Evolutionary conservation across 768 basidiomycete species (phyloP).

Genomic region (Leccinum pellstonianum): DNA sequence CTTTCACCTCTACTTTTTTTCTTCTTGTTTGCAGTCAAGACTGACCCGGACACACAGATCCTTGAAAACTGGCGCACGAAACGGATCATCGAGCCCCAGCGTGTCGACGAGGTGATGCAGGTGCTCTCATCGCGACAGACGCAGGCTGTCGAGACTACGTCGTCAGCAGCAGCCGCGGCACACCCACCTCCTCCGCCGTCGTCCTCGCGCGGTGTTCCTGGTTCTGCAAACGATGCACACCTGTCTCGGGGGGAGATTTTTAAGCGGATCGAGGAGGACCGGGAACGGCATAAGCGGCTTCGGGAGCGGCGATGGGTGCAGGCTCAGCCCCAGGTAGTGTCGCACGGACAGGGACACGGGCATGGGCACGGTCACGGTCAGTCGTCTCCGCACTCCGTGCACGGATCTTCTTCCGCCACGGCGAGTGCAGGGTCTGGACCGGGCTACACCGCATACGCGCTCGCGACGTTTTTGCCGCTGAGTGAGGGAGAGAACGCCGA

Average conservation of each 20-base stretch:
- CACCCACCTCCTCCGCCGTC: not conserved
- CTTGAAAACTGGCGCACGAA: conserved; percentile 91
- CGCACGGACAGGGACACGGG: not conserved
- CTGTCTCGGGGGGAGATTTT: conserved; percentile 35
- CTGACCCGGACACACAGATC: conserved; percentile 33
- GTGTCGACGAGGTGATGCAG: conserved; percentile 69
- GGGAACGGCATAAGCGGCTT: conserved; percentile 89
- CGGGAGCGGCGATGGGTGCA: conserved; percentile 93
- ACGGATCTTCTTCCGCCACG: not conserved
- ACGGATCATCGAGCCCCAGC: conserved; percentile 77
- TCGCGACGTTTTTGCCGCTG: conserved; percentile 27
- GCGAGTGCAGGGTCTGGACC: conserved; percentile 4
- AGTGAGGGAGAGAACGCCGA: conserved; percentile 48
- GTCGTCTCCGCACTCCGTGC: not conserved
- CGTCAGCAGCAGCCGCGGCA: too few species aligned
- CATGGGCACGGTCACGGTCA: conserved; percentile 19
- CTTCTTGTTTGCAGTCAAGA: not conserved
- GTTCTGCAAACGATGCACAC: conserved; percentile 11
- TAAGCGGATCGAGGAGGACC: conserved; percentile 74
- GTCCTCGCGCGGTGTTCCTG: conserved; percentile 2
- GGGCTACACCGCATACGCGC: conserved; percentile 11
- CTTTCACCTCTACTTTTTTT: not conserved
- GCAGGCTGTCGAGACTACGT: not conserved
- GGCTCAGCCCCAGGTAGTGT: conserved; percentile 50
- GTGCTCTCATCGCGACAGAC: not conserved